These are phyloP conservation scores for Botrytis paeoniae DNA, from an alignment of 2,329 filamentous ascomycete species.

Conservation along the genomic window DNA sequence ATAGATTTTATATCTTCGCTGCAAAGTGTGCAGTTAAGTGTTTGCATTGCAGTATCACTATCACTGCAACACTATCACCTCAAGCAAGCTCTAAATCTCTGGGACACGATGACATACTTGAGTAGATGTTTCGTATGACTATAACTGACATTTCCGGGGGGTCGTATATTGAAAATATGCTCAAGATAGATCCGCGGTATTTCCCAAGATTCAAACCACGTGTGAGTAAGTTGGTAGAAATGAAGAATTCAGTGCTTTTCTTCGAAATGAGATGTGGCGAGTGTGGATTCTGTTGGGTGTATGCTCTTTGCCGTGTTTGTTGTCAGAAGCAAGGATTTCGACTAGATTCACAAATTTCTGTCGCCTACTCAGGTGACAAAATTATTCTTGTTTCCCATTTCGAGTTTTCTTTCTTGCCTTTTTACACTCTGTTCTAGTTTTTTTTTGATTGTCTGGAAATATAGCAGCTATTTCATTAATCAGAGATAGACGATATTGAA, in stretches of 20 bases:
- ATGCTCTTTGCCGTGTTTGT: not conserved
- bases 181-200: not conserved
- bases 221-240: not conserved
- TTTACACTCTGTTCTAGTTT: not conserved
- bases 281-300: not conserved
- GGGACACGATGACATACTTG: not conserved
- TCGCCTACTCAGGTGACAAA: not conserved
- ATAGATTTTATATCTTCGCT: not conserved
- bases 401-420: no score
- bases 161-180: not conserved
- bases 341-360: not conserved
- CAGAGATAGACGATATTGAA: not conserved
- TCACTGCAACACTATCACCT: not conserved
- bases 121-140: not conserved
- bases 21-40: not conserved
- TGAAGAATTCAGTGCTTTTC: not conserved
- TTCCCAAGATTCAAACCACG: not conserved
- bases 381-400: not conserved
- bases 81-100: not conserved
- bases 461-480: not conserved
- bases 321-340: not conserved
- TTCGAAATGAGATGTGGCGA: not conserved
- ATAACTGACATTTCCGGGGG: not conserved
- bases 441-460: no score
- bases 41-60: not conserved